Conservation (phyloP, 495 filamentous ascomycete genomes). For the Xylaria venustula region DNA sequence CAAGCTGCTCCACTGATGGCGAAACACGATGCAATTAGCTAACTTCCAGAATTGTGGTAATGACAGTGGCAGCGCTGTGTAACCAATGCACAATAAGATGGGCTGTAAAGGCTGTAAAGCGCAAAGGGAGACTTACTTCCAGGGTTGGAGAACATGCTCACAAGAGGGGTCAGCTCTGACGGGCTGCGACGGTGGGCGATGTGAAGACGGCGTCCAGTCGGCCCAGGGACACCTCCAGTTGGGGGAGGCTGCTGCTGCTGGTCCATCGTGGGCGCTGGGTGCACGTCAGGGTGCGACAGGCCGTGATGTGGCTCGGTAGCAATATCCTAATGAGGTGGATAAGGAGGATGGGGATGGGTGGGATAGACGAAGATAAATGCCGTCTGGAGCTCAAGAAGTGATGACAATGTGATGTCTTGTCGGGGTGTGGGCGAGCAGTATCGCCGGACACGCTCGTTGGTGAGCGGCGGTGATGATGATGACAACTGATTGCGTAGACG, state of each 20-base stretch:
- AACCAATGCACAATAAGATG: constrained; percentile 9
- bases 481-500: constrained; percentile 31
- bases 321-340: constrained; percentile 11
- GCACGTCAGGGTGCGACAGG: constrained; percentile 52
- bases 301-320: constrained; percentile 5
- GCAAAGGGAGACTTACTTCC: constrained; percentile 46
- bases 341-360: constrained; percentile 16
- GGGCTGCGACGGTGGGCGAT: constrained; percentile 97
- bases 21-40: constrained; percentile 29
- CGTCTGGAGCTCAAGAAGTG: constrained; percentile 19
- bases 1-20: constrained; percentile 87
- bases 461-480: constrained; percentile 7
- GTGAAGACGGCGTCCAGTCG: constrained; percentile 86
- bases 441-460: constrained; percentile 11
- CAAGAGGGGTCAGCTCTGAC: constrained; percentile 94
- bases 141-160: constrained; percentile 77
- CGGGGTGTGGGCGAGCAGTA: constrained; percentile 22
- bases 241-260: constrained; percentile 62
- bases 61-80: neutral
- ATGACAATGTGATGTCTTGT: constrained; percentile 16
- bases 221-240: constrained; percentile 69
- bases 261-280: constrained; percentile 63
- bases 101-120: neutral
- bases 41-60: neutral
- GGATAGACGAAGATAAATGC: constrained; percentile 22